phyloP scores from a whole-genome alignment of 805 yeast genomes.

The Limtongozyma cylindracea region DNA sequence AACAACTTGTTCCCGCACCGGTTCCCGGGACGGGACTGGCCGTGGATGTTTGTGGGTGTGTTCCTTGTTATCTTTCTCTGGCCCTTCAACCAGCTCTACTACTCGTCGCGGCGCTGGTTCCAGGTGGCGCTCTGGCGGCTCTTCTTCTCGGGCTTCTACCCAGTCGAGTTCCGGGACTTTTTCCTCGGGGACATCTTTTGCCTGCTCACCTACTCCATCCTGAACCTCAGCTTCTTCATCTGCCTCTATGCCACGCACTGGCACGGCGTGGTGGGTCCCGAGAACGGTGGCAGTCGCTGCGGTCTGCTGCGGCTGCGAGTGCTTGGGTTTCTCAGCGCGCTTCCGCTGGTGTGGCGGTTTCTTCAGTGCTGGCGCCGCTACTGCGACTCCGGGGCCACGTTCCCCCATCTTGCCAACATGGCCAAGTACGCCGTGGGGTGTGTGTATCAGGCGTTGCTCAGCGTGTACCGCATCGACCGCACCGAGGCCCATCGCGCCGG shows the following conservation, averaged over 20 bases:
- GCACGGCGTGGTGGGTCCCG: conserved; percentile 22
- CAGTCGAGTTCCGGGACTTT: conserved; percentile 90
- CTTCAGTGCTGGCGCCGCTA: conserved; percentile 82
- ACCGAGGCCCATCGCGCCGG: conserved; percentile 17
- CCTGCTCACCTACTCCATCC: conserved; percentile 68
- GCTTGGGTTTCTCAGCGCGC: conserved; percentile 63
- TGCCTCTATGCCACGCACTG: conserved; percentile 61
- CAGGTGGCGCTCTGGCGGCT: conserved; percentile 47
- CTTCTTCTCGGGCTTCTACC: conserved; percentile 62
- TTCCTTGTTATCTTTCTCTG: conserved; percentile 20
- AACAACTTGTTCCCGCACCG: conserved; percentile 32
- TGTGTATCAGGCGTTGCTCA: conserved; percentile 42
- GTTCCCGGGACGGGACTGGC: conserved; percentile 50
- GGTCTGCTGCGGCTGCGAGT: conserved; percentile 53
- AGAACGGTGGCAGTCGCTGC: conserved; percentile 22
- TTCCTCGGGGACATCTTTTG: conserved; percentile 80
- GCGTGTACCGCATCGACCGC: conserved; percentile 48
- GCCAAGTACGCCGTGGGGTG: conserved; percentile 46
- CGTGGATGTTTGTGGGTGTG: conserved; percentile 48
- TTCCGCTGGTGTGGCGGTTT: conserved; percentile 81
- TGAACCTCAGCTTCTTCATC: conserved; percentile 65
- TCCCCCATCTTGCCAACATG: conserved; percentile 87
- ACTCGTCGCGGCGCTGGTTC: conserved; percentile 58
- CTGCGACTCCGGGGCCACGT: conserved; percentile 83
- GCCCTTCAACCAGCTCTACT: conserved; percentile 33